phyloP scores from a whole-genome alignment of 2,329 filamentous ascomycete genomes.

The Neurospora crassa region DNA sequence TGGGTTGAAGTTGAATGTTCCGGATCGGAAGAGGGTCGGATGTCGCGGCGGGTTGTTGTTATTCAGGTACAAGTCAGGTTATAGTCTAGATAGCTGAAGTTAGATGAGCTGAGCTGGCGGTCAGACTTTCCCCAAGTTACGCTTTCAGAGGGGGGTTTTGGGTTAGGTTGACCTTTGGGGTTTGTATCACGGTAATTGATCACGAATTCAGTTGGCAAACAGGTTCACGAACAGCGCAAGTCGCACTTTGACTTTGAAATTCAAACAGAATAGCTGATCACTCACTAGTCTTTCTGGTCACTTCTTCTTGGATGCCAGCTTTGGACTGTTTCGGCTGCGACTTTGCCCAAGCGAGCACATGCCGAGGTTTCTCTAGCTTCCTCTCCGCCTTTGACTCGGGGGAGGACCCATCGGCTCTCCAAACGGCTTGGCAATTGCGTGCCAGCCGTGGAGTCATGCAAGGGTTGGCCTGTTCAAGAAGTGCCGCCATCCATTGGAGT shows the following conservation, averaged over 20 bases:
- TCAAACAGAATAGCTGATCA: neutral
- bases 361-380: constrained; percentile 4
- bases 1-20: neutral
- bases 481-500: neutral
- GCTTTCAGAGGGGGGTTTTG: neutral
- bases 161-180: neutral
- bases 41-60: neutral
- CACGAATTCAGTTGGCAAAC: neutral
- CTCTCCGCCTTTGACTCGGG: neutral
- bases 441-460: neutral
- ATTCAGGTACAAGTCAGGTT: neutral
- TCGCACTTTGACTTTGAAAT: neutral
- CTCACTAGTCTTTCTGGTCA: neutral
- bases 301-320: neutral
- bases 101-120: neutral
- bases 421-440: neutral
- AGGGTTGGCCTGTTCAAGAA: neutral
- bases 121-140: neutral
- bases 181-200: neutral
- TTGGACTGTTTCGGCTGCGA: neutral
- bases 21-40: neutral
- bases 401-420: neutral
- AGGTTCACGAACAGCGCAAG: neutral
- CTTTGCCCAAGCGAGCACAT: constrained; percentile 4
- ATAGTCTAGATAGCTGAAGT: neutral